Evolutionary conservation across 2,329 filamentous ascomycete genomes (phyloP), one percentile per base, ranked within the genome.

Genomic region (Cytospora mali): DNA sequence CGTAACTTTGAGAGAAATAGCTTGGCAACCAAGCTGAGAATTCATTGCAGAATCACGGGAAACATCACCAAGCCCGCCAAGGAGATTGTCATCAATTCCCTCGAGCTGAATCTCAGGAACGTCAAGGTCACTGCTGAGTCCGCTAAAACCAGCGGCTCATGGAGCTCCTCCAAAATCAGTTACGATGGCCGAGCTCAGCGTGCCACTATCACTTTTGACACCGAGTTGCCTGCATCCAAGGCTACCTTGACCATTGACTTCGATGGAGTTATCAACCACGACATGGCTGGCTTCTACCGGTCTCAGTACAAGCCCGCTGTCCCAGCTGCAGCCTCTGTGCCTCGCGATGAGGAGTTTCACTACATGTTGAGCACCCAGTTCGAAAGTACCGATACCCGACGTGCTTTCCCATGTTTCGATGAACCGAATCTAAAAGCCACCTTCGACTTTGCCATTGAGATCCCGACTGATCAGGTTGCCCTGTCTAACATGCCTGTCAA

Each of bases 401-500:
- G 93, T 68, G 94, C 95, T 10, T 97, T 99, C 78, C 95, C 95
- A 54, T 99, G 95, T 80, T 98, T 98, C 72, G 95, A 99, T 73
- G 95, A 99, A 79, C 95, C 95, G 49, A 97, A 96, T 72, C 84
- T 98, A 67, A 99, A 99, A 79, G 92, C 95, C 13, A 94, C 93
- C 2, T 98, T 97, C 72, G 93, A 97, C 75, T 91, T 99, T 64
- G 85, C 93, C 71, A 90, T 99, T 66, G 94, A 98, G 79, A 85
- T 97, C 53, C 94, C 95, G 18, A 88, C 90, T 53, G 92, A 94
- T 68, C 90, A 95, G 76, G 88, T 92, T 48, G 95, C 93, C 16
- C 81, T 98, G 52, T 96, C 92, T 79, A 98, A 98, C 79, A 98
- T 97, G 94, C 93, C 92, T 3, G 88, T 93, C 75, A 94, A 93